These are phyloP conservation scores for Scalesia atractyloides DNA, from an alignment of 129 eudicot species.

Conservation along the genomic window DNA sequence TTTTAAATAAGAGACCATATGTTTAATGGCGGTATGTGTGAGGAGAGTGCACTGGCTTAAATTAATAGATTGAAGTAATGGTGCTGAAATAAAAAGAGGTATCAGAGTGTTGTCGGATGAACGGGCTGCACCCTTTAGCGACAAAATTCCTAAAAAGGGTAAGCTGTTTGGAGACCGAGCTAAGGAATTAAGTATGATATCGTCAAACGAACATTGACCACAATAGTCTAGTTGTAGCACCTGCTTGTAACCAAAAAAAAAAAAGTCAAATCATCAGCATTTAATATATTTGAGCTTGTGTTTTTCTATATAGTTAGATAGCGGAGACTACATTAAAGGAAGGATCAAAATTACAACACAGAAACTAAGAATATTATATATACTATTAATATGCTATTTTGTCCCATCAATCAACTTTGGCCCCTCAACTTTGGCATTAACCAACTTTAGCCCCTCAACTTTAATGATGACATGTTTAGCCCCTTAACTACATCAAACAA, in stretches of 20 bases:
- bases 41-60: constrained; percentile 58
- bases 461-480: too few species aligned
- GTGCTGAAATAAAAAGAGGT: constrained; percentile 49
- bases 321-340: too few species aligned
- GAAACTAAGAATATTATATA: not conserved
- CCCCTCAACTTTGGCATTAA: too few species aligned
- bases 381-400: not conserved
- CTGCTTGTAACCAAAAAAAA: constrained; percentile 34
- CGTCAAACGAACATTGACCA: constrained; percentile 50
- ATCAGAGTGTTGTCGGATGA: constrained; percentile 44
- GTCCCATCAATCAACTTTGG: too few species aligned
- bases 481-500: too few species aligned
- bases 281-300: too few species aligned
- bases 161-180: constrained; percentile 32
- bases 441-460: too few species aligned
- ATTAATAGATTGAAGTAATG: constrained; percentile 51
- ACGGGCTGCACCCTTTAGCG: constrained; percentile 68
- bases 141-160: constrained; percentile 44
- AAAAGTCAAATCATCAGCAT: constrained; percentile 6
- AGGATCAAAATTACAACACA: not conserved
- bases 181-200: constrained; percentile 29
- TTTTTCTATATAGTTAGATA: too few species aligned
- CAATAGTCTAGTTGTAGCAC: constrained; percentile 66
- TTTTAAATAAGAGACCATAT: constrained; percentile 38
- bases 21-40: constrained; percentile 33